Evolutionary conservation across 306 rosid species (phyloP), one percentile per base, ranked within the genome.

Genomic region (Pterocarpus macrocarpus): DNA sequence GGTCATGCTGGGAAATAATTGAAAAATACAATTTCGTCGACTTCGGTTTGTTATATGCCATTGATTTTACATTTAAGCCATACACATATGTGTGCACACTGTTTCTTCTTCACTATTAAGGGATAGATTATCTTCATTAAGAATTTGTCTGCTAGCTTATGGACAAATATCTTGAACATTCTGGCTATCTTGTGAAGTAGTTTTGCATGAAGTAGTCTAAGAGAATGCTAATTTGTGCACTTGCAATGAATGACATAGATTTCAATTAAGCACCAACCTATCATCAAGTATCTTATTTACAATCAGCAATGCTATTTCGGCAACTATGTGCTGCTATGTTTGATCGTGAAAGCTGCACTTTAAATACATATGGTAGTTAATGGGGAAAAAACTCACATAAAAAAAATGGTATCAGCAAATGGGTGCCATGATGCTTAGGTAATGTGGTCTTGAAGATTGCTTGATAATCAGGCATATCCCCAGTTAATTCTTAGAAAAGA

Each of bases 161-260:
- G 30, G 64, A 72, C 38, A 64, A 9, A 35, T 44, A 39, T 78
- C 36, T 41, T 33, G 57, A 64, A 52, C 11, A 38, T 77, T 49
- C 71, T 78, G 73, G 17, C 41, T 41, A 69, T 49, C n/a, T 49
- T 50, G 64, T 69, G 69, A 67, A 81, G 13, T 39, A 62, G 39
- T 76, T 82, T 69, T 55, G 74, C 64, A 38, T 62, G 34, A 69
- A 30, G 22, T 59, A 30, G 44, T 32, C 59, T 36, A 15, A 70
- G 73, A 64, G 34, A 13, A 49, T 16, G 73, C 55, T 72, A 81
- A 33, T 49, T 67, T 17, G 80, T 67, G 56, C 64, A 81, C 65
- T 75, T 38, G 67, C n/a, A 69, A 69, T 13, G 35, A 28, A 41
- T 38, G 85, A n/a, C 55, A 49, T 34, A 41, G 68, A 73, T 55